A percentile compares a stretch with the other conserved stretches of the same genome.
phyloP scores from a whole-genome alignment of 352 stramenopile species.

The Globisporangium viniferum region DNA sequence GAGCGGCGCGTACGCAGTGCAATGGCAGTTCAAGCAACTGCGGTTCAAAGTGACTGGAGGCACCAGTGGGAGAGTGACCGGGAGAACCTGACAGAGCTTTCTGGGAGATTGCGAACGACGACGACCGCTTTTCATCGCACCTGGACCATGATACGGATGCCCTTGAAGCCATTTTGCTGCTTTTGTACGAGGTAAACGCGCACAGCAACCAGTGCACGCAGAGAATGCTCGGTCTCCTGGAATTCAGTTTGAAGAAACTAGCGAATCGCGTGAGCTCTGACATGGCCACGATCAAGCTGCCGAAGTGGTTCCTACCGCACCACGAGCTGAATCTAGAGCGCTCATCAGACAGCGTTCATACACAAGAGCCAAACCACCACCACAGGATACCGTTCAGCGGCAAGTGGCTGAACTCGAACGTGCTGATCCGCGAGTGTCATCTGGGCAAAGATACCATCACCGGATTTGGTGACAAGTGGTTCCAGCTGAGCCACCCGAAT shows the following conservation, averaged over 20 bases:
- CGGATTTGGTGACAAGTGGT: slow-evolving; percentile 24
- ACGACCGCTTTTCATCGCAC: background rate
- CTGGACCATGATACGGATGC: background rate
- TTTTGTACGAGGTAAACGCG: slow-evolving; percentile 6
- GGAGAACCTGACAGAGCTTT: slow-evolving; percentile 2
- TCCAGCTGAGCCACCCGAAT: slow-evolving; percentile 26
- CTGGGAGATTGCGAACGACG: background rate
- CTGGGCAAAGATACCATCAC: slow-evolving; percentile 11
- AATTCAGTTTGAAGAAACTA: slow-evolving; percentile 4
- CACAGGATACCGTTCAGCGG: background rate
- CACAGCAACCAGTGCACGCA: background rate
- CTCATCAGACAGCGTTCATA: background rate
- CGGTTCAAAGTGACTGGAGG: background rate
- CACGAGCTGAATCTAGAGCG: slow-evolving; percentile 3
- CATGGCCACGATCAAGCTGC: background rate
- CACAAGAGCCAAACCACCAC: background rate
- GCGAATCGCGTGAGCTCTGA: background rate
- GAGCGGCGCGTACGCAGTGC: background rate
- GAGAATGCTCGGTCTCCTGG: background rate
- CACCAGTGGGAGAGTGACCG: background rate
- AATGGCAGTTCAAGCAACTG: background rate
- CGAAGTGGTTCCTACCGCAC: slow-evolving; percentile 2
- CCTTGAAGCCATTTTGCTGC: background rate
- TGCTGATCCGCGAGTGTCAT: background rate
- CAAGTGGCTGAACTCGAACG: slow-evolving; percentile 1